Conservation (phyloP, 129 eudicot genomes). For the Tagetes patula region DNA sequence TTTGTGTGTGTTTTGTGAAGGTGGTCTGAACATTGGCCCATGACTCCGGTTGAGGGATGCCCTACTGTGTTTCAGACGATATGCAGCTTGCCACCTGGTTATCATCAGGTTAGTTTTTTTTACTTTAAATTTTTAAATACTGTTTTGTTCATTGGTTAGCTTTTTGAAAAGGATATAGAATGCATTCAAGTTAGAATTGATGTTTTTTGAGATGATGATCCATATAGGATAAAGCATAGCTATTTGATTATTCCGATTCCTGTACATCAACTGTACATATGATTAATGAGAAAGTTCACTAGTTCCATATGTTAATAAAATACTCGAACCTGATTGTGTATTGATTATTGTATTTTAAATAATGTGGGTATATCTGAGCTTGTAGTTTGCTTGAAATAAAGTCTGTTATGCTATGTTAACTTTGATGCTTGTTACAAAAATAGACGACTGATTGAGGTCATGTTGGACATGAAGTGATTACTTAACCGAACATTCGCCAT, state of each 20-base stretch:
- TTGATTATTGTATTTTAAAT: not conserved
- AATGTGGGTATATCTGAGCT: not conserved
- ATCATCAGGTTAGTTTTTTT: conserved; percentile 64
- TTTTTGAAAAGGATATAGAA: not conserved
- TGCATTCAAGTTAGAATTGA: not conserved
- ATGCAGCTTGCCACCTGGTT: conserved; percentile 90
- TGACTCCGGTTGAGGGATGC: conserved; percentile 91
- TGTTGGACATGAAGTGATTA: conserved; percentile 5
- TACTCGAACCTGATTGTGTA: not conserved
- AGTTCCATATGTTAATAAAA: not conserved
- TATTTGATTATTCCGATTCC: not conserved
- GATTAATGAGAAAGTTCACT: conserved; percentile 10
- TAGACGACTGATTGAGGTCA: not conserved
- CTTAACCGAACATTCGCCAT: not conserved
- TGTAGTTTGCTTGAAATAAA: not conserved
- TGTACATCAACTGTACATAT: not conserved
- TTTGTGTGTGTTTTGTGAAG: conserved; percentile 35
- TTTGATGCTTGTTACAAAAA: not conserved
- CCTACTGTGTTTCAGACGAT: conserved; percentile 85
- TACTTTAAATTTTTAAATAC: not conserved
- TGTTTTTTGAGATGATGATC: not conserved
- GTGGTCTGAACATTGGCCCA: conserved; percentile 85
- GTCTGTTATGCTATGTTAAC: not conserved
- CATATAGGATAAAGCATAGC: conserved; percentile 3
- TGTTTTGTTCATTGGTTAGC: not conserved